Percentiles rank a stretch among this genome's conserved stretches.
Evolutionary conservation across 169 alveolate species (phyloP).

Genomic region (Babesia ovata): DNA sequence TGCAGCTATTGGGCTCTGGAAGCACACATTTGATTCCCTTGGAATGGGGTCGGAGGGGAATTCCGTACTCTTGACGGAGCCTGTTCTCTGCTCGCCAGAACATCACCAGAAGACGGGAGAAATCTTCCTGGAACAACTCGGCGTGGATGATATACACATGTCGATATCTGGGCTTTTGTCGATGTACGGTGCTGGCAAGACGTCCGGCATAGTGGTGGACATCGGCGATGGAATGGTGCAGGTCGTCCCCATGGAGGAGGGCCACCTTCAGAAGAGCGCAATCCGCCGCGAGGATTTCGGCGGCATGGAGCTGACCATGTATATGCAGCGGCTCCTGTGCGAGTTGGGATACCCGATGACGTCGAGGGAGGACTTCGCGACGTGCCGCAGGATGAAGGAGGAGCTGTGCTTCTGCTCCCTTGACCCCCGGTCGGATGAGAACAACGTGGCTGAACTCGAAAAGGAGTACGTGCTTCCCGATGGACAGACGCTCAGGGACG

Average conservation of each 20-base stretch:
- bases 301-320: constrained; percentile 85
- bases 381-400: constrained; percentile 80
- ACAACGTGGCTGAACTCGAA: constrained; percentile 64
- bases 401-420: constrained; percentile 81
- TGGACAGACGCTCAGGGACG: constrained; percentile 82
- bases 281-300: constrained; percentile 82
- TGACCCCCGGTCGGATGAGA: constrained; percentile 80
- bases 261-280: constrained; percentile 82
- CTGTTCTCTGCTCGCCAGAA: constrained; percentile 70
- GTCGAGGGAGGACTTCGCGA: constrained; percentile 78
- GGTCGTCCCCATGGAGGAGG: constrained; percentile 87
- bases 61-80: constrained; percentile 70
- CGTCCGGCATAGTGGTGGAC: constrained; percentile 86
- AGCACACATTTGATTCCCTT: constrained; percentile 37
- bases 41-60: constrained; percentile 43
- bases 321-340: constrained; percentile 78
- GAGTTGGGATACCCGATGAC: constrained; percentile 79
- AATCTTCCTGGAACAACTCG: constrained; percentile 82
- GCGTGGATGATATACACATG: constrained; percentile 78
- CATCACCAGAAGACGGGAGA: constrained; percentile 79
- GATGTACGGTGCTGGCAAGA: constrained; percentile 85
- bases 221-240: constrained; percentile 88
- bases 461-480: constrained; percentile 81
- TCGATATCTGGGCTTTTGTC: constrained; percentile 85
- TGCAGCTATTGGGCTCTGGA: constrained; percentile 33